Conservation (phyloP, 2,329 filamentous ascomycete genomes). For the Aspergillus candidus region DNA sequence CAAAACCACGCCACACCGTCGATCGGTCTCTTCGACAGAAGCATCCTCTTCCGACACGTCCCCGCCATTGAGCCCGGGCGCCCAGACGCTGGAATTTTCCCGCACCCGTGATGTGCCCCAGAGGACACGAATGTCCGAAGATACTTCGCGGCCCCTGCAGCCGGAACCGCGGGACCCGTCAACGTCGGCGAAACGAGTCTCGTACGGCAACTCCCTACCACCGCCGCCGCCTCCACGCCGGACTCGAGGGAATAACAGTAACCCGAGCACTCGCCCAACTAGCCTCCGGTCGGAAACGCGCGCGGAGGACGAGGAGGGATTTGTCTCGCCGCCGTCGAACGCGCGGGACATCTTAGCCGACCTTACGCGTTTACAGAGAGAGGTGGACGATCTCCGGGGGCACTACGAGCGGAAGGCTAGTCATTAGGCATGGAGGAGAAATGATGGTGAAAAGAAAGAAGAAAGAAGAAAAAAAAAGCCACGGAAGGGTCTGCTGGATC, state of each 20-base stretch:
- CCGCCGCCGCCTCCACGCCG: constrained; percentile 45
- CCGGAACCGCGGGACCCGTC: constrained; percentile 15
- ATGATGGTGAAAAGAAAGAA: neutral
- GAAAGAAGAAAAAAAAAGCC: neutral
- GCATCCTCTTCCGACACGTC: constrained; percentile 34
- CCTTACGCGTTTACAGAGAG: constrained; percentile 63
- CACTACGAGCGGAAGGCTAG: constrained; percentile 33
- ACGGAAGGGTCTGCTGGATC: too few relatives aligned
- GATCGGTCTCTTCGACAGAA: constrained; percentile 41
- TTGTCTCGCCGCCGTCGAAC: constrained; percentile 35
- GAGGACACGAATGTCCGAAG: constrained; percentile 10
- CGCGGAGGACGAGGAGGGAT: constrained; percentile 17
- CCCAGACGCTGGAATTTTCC: constrained; percentile 18
- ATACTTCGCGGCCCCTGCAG: constrained; percentile 3
- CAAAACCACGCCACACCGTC: constrained; percentile 26
- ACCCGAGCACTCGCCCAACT: constrained; percentile 18
- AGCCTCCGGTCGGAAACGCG: constrained; percentile 16
- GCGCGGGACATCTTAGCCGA: constrained; percentile 63
- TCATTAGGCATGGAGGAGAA: constrained; percentile 14
- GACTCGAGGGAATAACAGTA: constrained; percentile 37
- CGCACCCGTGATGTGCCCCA: constrained; percentile 10
- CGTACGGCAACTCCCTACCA: constrained; percentile 26
- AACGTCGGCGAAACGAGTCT: constrained; percentile 25
- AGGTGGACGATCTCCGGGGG: constrained; percentile 58
- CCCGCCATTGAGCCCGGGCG: constrained; percentile 24